A percentile compares a stretch with the other conserved stretches of the same genome.
Evolutionary conservation across 192 early-diverging fungal genomes (phyloP).

Genomic region (Entomortierella parvispora): DNA sequence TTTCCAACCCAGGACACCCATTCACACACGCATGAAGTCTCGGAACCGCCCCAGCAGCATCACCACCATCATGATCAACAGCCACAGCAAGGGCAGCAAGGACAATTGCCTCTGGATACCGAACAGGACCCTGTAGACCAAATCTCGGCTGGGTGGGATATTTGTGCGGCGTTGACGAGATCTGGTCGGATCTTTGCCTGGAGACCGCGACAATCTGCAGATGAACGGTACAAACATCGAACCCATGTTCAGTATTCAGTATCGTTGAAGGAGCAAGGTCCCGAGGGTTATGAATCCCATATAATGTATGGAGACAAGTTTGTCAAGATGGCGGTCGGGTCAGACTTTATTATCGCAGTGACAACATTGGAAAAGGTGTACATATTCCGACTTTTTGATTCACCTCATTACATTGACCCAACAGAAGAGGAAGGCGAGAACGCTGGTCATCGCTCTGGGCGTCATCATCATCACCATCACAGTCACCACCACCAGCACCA

Average conservation of each 20-base stretch:
- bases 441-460: too few species aligned
- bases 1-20: not conserved
- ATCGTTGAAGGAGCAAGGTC: constrained; percentile 18
- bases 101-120: not conserved
- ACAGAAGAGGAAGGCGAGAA: not conserved
- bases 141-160: constrained; percentile 38
- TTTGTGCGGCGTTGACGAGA: constrained; percentile 35
- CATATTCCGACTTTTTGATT: constrained; percentile 29
- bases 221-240: constrained; percentile 27
- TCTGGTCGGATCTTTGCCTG: constrained; percentile 37
- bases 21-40: not conserved
- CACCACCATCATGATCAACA: not conserved
- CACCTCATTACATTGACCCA: constrained; percentile 17
- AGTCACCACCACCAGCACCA: not conserved
- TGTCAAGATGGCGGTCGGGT: constrained; percentile 24
- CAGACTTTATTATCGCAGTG: constrained; percentile 35
- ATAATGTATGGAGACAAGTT: constrained; percentile 25
- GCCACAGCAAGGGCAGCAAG: not conserved
- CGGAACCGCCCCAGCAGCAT: not conserved
- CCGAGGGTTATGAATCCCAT: constrained; percentile 8
- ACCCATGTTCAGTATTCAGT: constrained; percentile 22
- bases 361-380: constrained; percentile 27
- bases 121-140: constrained; percentile 21
- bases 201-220: constrained; percentile 23
- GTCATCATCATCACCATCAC: not conserved